A percentile compares a stretch with the other conserved stretches of the same genome.
phyloP scores from a whole-genome alignment of 495 filamentous ascomycete genomes.

The Xylaria intraflava region DNA sequence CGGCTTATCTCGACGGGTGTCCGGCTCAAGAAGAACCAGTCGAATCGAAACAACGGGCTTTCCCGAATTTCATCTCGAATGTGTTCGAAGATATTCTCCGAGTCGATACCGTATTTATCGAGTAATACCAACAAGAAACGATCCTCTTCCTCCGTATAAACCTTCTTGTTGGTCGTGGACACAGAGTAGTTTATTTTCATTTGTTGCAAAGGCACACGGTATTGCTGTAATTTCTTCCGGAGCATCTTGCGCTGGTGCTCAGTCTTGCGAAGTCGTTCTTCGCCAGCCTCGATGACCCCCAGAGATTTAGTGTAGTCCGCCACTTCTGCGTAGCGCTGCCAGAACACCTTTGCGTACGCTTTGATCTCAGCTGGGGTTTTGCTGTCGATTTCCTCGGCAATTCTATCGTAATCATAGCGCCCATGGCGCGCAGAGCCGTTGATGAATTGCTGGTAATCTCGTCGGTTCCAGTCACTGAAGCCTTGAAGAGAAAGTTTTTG shows the following conservation, averaged over 20 bases:
- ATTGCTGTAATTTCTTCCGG: slow-evolving; percentile 88
- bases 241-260: slow-evolving; percentile 93
- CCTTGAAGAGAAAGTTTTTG: slow-evolving; percentile 70
- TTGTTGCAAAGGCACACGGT: slow-evolving; percentile 93
- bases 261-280: slow-evolving; percentile 80
- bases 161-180: slow-evolving; percentile 98
- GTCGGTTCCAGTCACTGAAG: slow-evolving; percentile 88
- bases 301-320: slow-evolving; percentile 81
- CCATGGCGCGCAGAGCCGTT: slow-evolving; percentile 92
- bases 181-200: slow-evolving; percentile 98
- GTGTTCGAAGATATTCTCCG: slow-evolving; percentile 74
- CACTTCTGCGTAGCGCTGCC: slow-evolving; percentile 85
- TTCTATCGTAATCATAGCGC: slow-evolving; percentile 71
- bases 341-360: slow-evolving; percentile 89
- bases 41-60: slow-evolving; percentile 90
- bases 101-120: slow-evolving; percentile 82
- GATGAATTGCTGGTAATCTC: slow-evolving; percentile 97
- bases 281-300: slow-evolving; percentile 80
- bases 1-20: slow-evolving; percentile 89
- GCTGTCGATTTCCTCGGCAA: slow-evolving; percentile 85
- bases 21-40: slow-evolving; percentile 97
- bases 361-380: slow-evolving; percentile 80
- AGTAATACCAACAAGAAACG: slow-evolving; percentile 91
- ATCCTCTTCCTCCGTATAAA: slow-evolving; percentile 98
- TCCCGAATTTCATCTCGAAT: slow-evolving; percentile 92